These are phyloP conservation scores for Calonectria pauciramosa DNA, from an alignment of 2,329 filamentous ascomycete species.

Conservation along the genomic window DNA sequence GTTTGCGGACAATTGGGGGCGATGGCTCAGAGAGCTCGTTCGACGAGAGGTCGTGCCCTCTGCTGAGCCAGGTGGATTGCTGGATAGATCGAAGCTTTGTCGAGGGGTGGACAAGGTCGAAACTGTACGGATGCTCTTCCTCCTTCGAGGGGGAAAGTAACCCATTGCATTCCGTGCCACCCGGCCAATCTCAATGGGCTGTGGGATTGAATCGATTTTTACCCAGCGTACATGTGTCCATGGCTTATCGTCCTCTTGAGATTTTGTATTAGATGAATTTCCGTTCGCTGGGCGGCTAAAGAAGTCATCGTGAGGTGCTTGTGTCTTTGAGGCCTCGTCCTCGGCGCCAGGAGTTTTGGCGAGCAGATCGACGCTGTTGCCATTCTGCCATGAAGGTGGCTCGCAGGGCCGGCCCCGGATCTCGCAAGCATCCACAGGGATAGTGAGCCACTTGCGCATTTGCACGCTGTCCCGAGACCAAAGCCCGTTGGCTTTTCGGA, in stretches of 20 bases:
- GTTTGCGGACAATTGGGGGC: constrained; percentile 51
- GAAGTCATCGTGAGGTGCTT: constrained; percentile 55
- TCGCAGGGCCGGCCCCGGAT: constrained; percentile 80
- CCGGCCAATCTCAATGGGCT: constrained; percentile 87
- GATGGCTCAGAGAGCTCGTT: constrained; percentile 56
- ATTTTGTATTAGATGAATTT: constrained; percentile 43
- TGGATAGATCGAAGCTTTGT: constrained; percentile 72
- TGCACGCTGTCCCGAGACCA: constrained; percentile 96
- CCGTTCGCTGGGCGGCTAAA: constrained; percentile 55
- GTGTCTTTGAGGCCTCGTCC: constrained; percentile 41
- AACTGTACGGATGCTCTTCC: constrained; percentile 81
- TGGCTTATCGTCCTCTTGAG: constrained; percentile 68
- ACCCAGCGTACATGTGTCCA: constrained; percentile 96
- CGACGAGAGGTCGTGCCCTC: constrained; percentile 55
- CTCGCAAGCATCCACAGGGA: constrained; percentile 92
- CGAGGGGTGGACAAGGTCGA: constrained; percentile 78
- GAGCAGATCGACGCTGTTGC: constrained; percentile 64
- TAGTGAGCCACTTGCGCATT: constrained; percentile 81
- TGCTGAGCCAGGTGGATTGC: constrained; percentile 55
- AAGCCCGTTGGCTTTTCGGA: constrained; percentile 90
- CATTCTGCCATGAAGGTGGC: constrained; percentile 59
- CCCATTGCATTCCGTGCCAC: constrained; percentile 85
- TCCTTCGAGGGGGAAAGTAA: constrained; percentile 91
- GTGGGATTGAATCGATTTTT: constrained; percentile 75
- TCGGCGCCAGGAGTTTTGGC: constrained; percentile 59